Conservation (phyloP, 2,329 filamentous ascomycete genomes). For the Curvularia hawaiiensis region DNA sequence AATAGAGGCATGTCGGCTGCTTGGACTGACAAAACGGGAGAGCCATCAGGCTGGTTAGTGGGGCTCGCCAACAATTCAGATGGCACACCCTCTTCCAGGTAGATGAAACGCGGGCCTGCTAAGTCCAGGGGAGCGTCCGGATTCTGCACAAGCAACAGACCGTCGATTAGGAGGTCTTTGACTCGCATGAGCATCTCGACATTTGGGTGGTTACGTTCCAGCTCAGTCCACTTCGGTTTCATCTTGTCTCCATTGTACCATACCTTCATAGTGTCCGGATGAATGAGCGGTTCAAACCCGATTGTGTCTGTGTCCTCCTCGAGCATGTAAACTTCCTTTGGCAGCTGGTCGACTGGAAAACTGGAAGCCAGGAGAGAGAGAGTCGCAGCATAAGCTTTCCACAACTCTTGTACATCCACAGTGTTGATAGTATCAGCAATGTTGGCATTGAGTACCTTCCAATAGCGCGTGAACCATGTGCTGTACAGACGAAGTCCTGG, state of each 20-base stretch:
- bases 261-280: constrained; percentile 55
- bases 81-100: constrained; percentile 58
- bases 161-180: constrained; percentile 66
- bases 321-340: constrained; percentile 65
- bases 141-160: constrained; percentile 61
- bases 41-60: constrained; percentile 45
- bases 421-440: constrained; percentile 60
- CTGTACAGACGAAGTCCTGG: constrained; percentile 71
- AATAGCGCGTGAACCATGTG: constrained; percentile 67
- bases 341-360: constrained; percentile 63
- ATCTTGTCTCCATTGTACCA: constrained; percentile 56
- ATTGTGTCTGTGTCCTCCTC: constrained; percentile 71
- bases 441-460: constrained; percentile 59
- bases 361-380: constrained; percentile 63
- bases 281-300: constrained; percentile 66
- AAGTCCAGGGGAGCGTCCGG: constrained; percentile 56
- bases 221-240: constrained; percentile 61
- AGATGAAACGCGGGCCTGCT: constrained; percentile 57
- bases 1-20: constrained; percentile 49
- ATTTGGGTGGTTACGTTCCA: constrained; percentile 61
- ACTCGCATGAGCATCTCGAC: constrained; percentile 71
- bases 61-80: constrained; percentile 57
- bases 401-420: constrained; percentile 65
- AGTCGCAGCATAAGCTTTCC: constrained; percentile 68
- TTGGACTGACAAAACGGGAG: constrained; percentile 45